These are phyloP conservation scores for Kwoniella bestiolae DNA, from an alignment of 768 basidiomycete species.

Conservation along the genomic window DNA sequence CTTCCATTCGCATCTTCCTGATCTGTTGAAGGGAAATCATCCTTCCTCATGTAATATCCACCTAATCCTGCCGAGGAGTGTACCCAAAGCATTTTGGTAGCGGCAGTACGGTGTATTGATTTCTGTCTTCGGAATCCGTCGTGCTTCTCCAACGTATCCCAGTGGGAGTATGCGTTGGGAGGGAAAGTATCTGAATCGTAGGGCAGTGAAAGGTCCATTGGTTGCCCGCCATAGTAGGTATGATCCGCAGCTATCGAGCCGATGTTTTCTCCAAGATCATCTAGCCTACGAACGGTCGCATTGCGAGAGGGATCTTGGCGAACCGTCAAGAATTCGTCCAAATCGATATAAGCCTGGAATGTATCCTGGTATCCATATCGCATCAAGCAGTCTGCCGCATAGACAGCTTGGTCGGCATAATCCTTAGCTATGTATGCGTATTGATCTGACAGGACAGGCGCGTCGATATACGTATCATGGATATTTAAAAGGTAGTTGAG, in stretches of 20 bases:
- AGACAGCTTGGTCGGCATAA: constrained; percentile 15
- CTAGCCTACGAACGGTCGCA: background rate
- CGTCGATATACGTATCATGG: constrained; percentile 9
- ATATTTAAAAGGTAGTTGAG: constrained; percentile 3
- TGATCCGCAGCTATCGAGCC: constrained; percentile 14
- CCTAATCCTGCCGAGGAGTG: constrained; percentile 5
- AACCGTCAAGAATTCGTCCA: constrained; percentile 15
- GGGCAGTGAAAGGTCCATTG: background rate
- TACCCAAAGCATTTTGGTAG: constrained; percentile 5
- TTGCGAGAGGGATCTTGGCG: constrained; percentile 1
- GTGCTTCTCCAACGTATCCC: constrained; percentile 12
- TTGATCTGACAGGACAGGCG: background rate
- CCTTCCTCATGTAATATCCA: constrained; percentile 6
- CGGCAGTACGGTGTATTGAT: constrained; percentile 13
- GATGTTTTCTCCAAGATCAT: background rate
- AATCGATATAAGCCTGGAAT: constrained; percentile 20
- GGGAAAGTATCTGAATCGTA: constrained; percentile 5
- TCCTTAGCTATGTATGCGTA: background rate
- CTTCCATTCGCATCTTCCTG: background rate
- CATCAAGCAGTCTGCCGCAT: constrained; percentile 14
- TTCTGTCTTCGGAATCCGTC: constrained; percentile 14
- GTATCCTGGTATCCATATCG: constrained; percentile 16
- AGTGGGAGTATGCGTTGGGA: constrained; percentile 1
- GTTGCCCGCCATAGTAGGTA: constrained; percentile 5
- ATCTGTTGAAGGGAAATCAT: constrained; percentile 9